Conservation (phyloP, 2,329 filamentous ascomycete genomes). For the Pseudogymnoascus sp. region DNA sequence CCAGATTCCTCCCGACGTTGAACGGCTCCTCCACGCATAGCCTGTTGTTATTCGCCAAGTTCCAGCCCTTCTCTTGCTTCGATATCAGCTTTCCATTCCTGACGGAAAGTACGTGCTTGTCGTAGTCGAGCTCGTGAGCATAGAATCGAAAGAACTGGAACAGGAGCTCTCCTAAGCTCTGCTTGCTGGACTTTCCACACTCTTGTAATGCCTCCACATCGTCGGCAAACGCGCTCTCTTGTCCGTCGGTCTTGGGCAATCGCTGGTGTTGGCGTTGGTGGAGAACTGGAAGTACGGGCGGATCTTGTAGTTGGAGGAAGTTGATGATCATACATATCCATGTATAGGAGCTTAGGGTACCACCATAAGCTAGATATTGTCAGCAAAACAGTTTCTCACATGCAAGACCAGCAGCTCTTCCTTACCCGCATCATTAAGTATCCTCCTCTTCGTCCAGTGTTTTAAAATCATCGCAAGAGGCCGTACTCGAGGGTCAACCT, state of each 20-base stretch:
- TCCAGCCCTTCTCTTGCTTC: conserved; percentile 84
- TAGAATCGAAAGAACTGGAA: conserved; percentile 96
- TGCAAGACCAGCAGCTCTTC: not conserved
- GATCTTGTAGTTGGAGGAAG: conserved; percentile 80
- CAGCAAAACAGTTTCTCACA: conserved; percentile 1
- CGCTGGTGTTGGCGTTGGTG: conserved; percentile 64
- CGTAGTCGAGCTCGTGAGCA: conserved; percentile 86
- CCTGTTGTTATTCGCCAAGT: conserved; percentile 68
- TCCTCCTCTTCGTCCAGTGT: conserved; percentile 87
- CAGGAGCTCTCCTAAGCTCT: conserved; percentile 74
- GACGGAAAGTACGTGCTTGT: conserved; percentile 75
- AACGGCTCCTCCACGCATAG: conserved; percentile 97
- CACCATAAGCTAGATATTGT: conserved; percentile 62
- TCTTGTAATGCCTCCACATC: conserved; percentile 66
- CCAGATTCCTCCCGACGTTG: conserved; percentile 79
- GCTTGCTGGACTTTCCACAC: conserved; percentile 72
- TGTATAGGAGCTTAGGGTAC: conserved; percentile 93
- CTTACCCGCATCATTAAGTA: conserved; percentile 93
- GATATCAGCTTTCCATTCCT: conserved; percentile 69
- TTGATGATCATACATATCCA: conserved; percentile 99
- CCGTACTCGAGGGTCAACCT: conserved; percentile 82
- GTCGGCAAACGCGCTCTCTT: conserved; percentile 74
- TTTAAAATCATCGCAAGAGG: conserved; percentile 96
- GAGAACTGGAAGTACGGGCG: conserved; percentile 75
- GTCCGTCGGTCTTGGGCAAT: conserved; percentile 52